Evolutionary conservation across 1,284 basidiomycete species (phyloP).

Genomic region (Paramarasmius palmivorus): DNA sequence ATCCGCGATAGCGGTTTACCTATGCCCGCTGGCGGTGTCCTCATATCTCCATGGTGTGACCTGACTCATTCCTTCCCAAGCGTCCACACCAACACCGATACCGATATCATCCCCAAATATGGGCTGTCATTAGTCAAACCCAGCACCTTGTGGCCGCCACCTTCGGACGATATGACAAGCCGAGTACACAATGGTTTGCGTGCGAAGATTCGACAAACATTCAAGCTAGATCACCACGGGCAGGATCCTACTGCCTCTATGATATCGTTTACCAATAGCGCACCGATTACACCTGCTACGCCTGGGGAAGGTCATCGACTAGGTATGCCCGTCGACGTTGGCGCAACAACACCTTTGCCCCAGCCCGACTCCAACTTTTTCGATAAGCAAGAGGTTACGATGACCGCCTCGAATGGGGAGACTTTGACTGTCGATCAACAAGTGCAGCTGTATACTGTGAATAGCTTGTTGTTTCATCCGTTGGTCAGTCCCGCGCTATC

Average conservation of each 20-base stretch:
- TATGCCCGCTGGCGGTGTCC: constrained; percentile 79
- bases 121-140: constrained; percentile 81
- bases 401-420: constrained; percentile 50
- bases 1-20: constrained; percentile 87
- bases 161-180: constrained; percentile 69
- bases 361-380: constrained; percentile 16
- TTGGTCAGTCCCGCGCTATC: constrained; percentile 83
- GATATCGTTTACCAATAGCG: constrained; percentile 24
- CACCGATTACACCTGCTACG: constrained; percentile 11
- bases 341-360: constrained; percentile 44
- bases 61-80: constrained; percentile 94
- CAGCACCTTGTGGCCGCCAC: constrained; percentile 90
- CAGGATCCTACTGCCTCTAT: constrained; percentile 24
- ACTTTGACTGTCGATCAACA: constrained; percentile 62
- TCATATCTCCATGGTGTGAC: constrained; percentile 93
- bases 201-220: constrained; percentile 60
- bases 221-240: constrained; percentile 30
- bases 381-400: constrained; percentile 29
- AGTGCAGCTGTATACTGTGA: constrained; percentile 89
- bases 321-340: constrained; percentile 41
- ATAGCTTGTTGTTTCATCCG: constrained; percentile 83
- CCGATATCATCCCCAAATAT: constrained; percentile 73
- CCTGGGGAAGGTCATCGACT: neutral
- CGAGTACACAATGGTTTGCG: constrained; percentile 66
- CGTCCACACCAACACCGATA: constrained; percentile 82